Evolutionary conservation across 306 rosid genomes (phyloP), one percentile per base, ranked within the genome.

Genomic region (Psophocarpus tetragonolobus): DNA sequence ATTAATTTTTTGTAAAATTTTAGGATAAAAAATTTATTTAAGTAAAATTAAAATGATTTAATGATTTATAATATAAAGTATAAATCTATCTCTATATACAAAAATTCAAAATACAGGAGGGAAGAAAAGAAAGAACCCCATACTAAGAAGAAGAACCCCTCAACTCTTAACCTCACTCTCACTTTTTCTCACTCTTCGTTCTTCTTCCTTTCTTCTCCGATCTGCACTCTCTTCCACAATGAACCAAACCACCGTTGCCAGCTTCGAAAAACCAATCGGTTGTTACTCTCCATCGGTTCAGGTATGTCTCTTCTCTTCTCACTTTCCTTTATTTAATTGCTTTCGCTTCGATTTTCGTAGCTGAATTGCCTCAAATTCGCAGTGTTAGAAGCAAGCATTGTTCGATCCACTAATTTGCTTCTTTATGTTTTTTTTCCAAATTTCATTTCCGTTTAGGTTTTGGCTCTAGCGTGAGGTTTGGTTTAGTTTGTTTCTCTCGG

Each of bases 201-300:
- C 33, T 64, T n/a, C n/a, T n/a, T 50, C 18, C 14, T 54, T 74
- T 39, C 35, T 24, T 51, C 62, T 47, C 1, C 68, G 84, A 85
- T 85, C 85, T 35, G 60, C 57, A 18, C 12, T 56, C 51, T 32
- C 38, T 67, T 58, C 68, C 72, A 42, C 53, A 12, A 84, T 87
- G 88, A 84, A 24, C 66, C 81, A 62, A 61, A 74, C 87, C 67
- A 64, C 87, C 70, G 74, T 64, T 44, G 13, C 75, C 41, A 89
- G 78, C 18, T 85, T 73, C 53, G 89, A 85, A 35, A 88, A 84
- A 9, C 88, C 94, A 12, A 88, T 95, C 4, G 97, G 97, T 10
- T 91, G 85, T 61, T 91, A 92, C 78, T 84, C 84, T 81, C 87
- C 97, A 33, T 85, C 97, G 21, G 90, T 95, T 83, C 98, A 95